A percentile compares a stretch with the other conserved stretches of the same genome.
Evolutionary conservation across 164 flowering plant genomes (phyloP).

Genomic region (Taxillus chinensis): DNA sequence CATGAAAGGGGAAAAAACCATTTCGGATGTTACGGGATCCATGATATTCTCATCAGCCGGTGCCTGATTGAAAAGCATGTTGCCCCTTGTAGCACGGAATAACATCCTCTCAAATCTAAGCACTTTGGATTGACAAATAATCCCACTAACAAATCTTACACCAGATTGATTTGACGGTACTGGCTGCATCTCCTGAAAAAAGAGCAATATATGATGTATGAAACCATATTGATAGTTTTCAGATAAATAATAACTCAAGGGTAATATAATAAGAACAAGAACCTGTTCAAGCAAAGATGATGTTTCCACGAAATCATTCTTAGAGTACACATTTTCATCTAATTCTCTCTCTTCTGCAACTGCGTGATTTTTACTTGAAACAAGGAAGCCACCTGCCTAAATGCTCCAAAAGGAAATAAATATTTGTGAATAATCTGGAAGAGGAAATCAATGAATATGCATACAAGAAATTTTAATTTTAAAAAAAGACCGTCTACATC

Average conservation of each 20-base stretch:
- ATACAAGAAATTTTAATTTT: too few species aligned
- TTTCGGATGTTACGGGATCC: slow-evolving; percentile 78
- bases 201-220: slow-evolving; percentile 1
- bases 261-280: neutral
- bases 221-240: slow-evolving; percentile 5
- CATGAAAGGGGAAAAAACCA: slow-evolving; percentile 32
- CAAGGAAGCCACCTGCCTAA: slow-evolving; percentile 93
- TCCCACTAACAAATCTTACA: slow-evolving; percentile 86
- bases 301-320: slow-evolving; percentile 43
- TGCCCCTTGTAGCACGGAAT: slow-evolving; percentile 97
- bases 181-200: slow-evolving; percentile 63
- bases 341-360: slow-evolving; percentile 66
- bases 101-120: slow-evolving; percentile 91
- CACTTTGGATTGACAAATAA: slow-evolving; percentile 67
- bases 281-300: slow-evolving; percentile 90
- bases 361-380: slow-evolving; percentile 52
- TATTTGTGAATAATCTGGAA: too few species aligned
- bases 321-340: slow-evolving; percentile 53
- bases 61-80: slow-evolving; percentile 94
- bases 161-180: slow-evolving; percentile 70
- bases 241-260: slow-evolving; percentile 6
- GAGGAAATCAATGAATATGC: too few species aligned
- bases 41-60: slow-evolving; percentile 62
- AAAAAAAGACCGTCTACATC: too few species aligned
- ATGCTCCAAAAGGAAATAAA: slow-evolving; percentile 7